Conservation (phyloP, 2,329 filamentous ascomycete genomes). For the Coleophoma crateriformis region DNA sequence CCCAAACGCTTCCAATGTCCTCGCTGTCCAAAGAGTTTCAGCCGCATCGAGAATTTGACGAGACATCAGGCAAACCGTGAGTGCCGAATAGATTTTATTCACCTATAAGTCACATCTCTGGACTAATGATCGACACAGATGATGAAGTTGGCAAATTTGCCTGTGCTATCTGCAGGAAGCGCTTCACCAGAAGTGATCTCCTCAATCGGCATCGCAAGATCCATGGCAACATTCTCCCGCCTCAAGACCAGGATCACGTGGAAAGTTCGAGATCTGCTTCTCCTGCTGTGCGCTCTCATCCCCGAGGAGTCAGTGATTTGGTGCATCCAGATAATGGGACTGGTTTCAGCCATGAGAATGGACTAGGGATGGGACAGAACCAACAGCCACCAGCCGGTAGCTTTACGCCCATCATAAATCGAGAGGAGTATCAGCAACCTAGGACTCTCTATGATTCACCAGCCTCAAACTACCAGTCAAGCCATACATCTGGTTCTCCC, state of each 20-base stretch:
- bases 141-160: conserved; percentile 23
- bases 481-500: background rate
- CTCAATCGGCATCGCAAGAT: conserved; percentile 23
- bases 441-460: background rate
- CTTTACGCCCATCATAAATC: background rate
- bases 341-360: background rate
- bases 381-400: background rate
- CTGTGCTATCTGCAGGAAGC: conserved; percentile 20
- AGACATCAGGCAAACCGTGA: conserved; percentile 25
- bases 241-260: background rate
- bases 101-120: background rate
- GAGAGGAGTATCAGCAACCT: conserved; percentile 1
- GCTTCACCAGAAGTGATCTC: conserved; percentile 23
- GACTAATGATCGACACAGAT: conserved; percentile 9
- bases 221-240: conserved; percentile 13
- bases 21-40: conserved; percentile 23
- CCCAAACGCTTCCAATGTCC: conserved; percentile 19
- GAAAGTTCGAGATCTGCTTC: background rate
- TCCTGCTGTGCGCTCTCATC: conserved; percentile 5
- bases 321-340: conserved; percentile 6
- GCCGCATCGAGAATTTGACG: conserved; percentile 23
- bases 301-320: conserved; percentile 3
- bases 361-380: background rate
- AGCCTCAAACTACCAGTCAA: background rate
- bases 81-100: conserved; percentile 2